A percentile compares a stretch with the other conserved stretches of the same genome.
phyloP scores from a whole-genome alignment of 1,284 basidiomycete genomes.

The Peniophora sp. region DNA sequence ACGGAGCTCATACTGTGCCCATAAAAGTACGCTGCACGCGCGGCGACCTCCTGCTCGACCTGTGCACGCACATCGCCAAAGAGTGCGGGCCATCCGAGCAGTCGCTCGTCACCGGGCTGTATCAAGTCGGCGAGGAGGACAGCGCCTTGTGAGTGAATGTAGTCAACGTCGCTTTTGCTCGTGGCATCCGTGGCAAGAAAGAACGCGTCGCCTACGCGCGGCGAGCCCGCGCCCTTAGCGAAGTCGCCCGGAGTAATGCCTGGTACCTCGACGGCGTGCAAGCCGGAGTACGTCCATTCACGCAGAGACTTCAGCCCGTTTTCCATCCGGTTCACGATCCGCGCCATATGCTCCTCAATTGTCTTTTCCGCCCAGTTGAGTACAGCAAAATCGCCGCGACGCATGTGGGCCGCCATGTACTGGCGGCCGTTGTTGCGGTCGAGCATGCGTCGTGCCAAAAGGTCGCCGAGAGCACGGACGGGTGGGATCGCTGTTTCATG shows the following conservation, averaged over 20 bases:
- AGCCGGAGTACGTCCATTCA: neutral
- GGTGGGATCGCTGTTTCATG: neutral
- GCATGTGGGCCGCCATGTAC: neutral
- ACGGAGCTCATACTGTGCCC: neutral
- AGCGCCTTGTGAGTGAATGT: neutral
- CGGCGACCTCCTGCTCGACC: conserved; percentile 2
- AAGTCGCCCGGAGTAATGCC: neutral
- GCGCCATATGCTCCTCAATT: neutral
- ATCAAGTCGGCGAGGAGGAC: neutral
- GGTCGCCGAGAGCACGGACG: neutral
- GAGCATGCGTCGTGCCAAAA: neutral
- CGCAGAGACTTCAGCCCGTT: neutral
- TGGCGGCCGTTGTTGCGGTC: neutral
- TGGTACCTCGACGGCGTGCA: neutral
- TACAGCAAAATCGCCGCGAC: neutral
- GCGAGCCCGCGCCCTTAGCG: neutral
- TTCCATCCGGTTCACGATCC: neutral
- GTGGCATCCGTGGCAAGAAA: neutral
- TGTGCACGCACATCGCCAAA: conserved; percentile 1
- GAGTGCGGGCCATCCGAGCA: neutral
- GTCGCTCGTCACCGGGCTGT: neutral
- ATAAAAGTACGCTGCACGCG: neutral
- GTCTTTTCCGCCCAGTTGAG: neutral
- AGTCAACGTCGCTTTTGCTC: neutral
- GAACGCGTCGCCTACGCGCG: neutral